phyloP scores from a whole-genome alignment of 768 basidiomycete species.

The Psilocybe tampanensis region DNA sequence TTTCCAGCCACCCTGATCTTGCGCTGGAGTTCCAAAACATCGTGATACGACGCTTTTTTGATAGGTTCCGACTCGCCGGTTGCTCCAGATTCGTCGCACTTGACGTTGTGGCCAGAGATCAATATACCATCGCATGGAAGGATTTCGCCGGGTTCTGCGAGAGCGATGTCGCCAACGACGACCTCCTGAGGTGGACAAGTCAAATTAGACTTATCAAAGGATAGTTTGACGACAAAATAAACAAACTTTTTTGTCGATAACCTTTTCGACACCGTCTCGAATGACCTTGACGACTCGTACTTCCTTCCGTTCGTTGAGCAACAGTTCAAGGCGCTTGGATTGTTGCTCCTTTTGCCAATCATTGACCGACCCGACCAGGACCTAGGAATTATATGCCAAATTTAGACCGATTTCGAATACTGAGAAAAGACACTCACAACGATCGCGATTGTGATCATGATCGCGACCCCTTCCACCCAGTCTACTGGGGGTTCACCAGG shows the following conservation, averaged over 20 bases:
- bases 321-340: slow-evolving; percentile 81
- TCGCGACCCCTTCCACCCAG: slow-evolving; percentile 95
- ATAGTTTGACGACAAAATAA: slow-evolving; percentile 1
- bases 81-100: slow-evolving; percentile 94
- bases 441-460: slow-evolving; percentile 73
- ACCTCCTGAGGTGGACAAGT: slow-evolving; percentile 59
- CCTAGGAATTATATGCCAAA: slow-evolving; percentile 35
- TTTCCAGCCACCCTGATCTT: slow-evolving; percentile 30
- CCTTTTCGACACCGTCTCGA: slow-evolving; percentile 65
- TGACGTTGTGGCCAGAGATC: slow-evolving; percentile 88
- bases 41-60: slow-evolving; percentile 79
- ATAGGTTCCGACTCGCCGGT: slow-evolving; percentile 98
- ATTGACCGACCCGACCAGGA: slow-evolving; percentile 90
- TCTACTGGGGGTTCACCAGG: slow-evolving; percentile 79
- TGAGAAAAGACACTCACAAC: slow-evolving; percentile 50
- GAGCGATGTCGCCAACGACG: slow-evolving; percentile 90
- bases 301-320: slow-evolving; percentile 96
- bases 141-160: slow-evolving; percentile 94
- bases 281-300: slow-evolving; percentile 89
- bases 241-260: slow-evolving; percentile 80
- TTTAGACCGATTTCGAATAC: not conserved
- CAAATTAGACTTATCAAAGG: slow-evolving; percentile 15
- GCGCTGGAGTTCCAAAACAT: slow-evolving; percentile 59
- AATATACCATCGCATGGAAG: slow-evolving; percentile 96
- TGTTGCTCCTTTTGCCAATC: slow-evolving; percentile 99